These are phyloP conservation scores for Pythium insidiosum DNA, from an alignment of 352 stramenopile genomes.

Conservation along the genomic window DNA sequence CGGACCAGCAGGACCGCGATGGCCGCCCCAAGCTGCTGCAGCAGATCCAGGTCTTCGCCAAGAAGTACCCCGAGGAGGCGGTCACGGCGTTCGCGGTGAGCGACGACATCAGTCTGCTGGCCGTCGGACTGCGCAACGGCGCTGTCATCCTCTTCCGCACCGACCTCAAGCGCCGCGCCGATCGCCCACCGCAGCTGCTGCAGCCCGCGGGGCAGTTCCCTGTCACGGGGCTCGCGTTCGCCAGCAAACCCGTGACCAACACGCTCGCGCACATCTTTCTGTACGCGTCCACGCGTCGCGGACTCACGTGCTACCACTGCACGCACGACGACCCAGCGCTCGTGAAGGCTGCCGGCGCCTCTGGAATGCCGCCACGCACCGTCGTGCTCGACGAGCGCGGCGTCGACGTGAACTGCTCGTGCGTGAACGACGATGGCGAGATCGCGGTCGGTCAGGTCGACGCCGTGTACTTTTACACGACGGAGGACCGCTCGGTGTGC, in stretches of 20 bases:
- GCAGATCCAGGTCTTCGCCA: conserved; percentile 80
- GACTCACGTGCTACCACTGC: conserved; percentile 81
- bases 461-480: conserved; percentile 87
- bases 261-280: conserved; percentile 64
- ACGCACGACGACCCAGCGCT: conserved; percentile 75
- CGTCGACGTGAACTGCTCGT: conserved; percentile 74
- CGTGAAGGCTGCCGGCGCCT: conserved; percentile 51
- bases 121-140: conserved; percentile 74
- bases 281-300: conserved; percentile 70
- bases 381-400: conserved; percentile 77
- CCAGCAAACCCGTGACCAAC: conserved; percentile 62
- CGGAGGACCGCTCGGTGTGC: conserved; percentile 80
- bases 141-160: conserved; percentile 78
- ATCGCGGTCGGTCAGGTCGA: conserved; percentile 79
- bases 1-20: conserved; percentile 81
- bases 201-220: conserved; percentile 75
- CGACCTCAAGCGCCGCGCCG: conserved; percentile 67
- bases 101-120: conserved; percentile 77
- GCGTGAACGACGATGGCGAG: conserved; percentile 80
- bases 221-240: conserved; percentile 72
- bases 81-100: conserved; percentile 82
- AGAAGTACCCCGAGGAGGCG: conserved; percentile 83
- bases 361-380: conserved; percentile 54
- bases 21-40: conserved; percentile 80
- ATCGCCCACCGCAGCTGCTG: conserved; percentile 59